These are phyloP conservation scores for Nakazawaea populi DNA, from an alignment of 805 yeast species.

Conservation along the genomic window DNA sequence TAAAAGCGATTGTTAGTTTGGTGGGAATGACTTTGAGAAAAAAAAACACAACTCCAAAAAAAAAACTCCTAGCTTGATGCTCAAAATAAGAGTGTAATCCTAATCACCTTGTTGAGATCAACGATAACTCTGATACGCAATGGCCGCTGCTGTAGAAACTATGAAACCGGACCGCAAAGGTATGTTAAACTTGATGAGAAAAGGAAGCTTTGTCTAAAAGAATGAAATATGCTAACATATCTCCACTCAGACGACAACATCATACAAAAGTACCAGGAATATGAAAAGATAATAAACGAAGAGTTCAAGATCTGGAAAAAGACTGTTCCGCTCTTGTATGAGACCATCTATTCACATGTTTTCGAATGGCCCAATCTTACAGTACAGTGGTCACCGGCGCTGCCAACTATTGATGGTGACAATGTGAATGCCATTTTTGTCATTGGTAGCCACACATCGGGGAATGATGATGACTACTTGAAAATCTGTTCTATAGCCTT, in stretches of 20 bases:
- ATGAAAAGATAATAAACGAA: constrained; percentile 64
- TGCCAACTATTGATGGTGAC: constrained; percentile 14
- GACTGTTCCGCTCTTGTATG: constrained; percentile 73
- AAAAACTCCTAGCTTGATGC: neutral
- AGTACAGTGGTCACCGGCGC: constrained; percentile 59
- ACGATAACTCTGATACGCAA: neutral
- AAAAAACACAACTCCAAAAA: neutral
- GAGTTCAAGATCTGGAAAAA: constrained; percentile 84
- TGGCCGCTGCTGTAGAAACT: neutral
- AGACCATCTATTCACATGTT: constrained; percentile 62
- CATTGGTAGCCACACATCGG: constrained; percentile 42
- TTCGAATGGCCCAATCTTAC: constrained; percentile 68
- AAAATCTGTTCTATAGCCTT: constrained; percentile 37
- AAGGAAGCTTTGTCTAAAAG: too few species aligned
- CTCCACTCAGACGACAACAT: constrained; percentile 1
- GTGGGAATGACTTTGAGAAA: too few species aligned
- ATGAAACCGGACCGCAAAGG: neutral
- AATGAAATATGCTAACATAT: neutral
- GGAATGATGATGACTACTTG: constrained; percentile 35
- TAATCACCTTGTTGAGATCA: too few species aligned
- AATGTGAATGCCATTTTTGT: constrained; percentile 32
- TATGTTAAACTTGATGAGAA: neutral
- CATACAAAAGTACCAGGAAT: constrained; percentile 37
- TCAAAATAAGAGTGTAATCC: neutral
- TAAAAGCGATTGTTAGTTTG: too few species aligned